Evolutionary conservation across 495 filamentous ascomycete species (phyloP).

Genomic region (Neurospora sublineolata): DNA sequence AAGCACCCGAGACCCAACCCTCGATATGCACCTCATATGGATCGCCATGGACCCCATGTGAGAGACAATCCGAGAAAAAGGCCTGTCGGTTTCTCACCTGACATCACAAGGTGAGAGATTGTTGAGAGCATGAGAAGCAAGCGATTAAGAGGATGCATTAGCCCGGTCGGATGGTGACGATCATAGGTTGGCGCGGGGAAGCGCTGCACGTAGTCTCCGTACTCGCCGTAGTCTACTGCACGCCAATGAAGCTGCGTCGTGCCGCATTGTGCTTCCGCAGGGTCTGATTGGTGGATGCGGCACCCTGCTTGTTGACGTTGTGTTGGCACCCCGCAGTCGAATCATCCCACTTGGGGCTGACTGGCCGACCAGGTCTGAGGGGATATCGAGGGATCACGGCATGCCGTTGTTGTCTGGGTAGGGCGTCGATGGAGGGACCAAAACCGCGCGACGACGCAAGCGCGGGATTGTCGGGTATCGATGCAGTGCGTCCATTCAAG

Average conservation of each 20-base stretch:
- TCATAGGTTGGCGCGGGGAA: not conserved
- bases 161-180: not conserved
- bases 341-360: not conserved
- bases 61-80: not conserved
- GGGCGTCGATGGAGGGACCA: not conserved
- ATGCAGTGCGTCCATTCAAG: not conserved
- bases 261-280: not conserved
- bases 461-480: not conserved
- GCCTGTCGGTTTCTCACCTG: not conserved
- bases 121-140: not conserved
- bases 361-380: not conserved
- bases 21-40: not conserved
- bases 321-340: not conserved
- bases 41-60: not conserved
- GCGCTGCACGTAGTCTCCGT: not conserved
- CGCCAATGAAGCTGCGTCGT: not conserved
- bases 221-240: not conserved
- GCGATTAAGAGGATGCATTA: not conserved
- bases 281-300: not conserved
- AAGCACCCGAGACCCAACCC: not conserved
- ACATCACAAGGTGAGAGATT: not conserved
- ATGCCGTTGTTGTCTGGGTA: not conserved
- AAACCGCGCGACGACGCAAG: not conserved
- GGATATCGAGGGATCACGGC: not conserved
- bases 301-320: not conserved